phyloP scores from a whole-genome alignment of 2,329 filamentous ascomycete species.

The Tolypocladium capitatum region DNA sequence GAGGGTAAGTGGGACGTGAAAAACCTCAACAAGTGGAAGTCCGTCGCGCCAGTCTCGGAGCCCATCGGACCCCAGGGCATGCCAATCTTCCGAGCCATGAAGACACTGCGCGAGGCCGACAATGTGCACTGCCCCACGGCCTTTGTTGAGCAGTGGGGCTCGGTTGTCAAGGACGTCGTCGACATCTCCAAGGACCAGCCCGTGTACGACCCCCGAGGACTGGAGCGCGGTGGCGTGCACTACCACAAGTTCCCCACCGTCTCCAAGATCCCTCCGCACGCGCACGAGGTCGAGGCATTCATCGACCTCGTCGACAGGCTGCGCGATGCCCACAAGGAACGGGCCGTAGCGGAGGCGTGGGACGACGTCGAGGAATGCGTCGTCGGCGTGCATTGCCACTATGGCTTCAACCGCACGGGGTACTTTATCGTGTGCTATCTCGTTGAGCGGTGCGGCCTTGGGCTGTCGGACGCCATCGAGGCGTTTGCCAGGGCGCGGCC shows the following conservation, averaged over 20 bases:
- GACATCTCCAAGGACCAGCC: conserved; percentile 88
- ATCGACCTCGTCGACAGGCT: conserved; percentile 46
- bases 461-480: conserved; percentile 64
- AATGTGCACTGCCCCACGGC: conserved; percentile 62
- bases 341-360: conserved; percentile 23
- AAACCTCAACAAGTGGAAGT: conserved; percentile 84
- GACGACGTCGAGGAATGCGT: conserved; percentile 27
- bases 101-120: conserved; percentile 84
- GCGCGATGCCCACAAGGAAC: conserved; percentile 34
- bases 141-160: conserved; percentile 57
- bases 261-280: conserved; percentile 70
- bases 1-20: conserved; percentile 98
- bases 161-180: conserved; percentile 59
- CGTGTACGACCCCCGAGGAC: conserved; percentile 67
- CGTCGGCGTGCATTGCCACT: conserved; percentile 86
- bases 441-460: conserved; percentile 64
- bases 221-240: conserved; percentile 52
- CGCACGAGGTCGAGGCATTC: conserved; percentile 39
- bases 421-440: conserved; percentile 85
- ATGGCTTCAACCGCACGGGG: conserved; percentile 88
- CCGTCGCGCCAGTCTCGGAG: conserved; percentile 61
- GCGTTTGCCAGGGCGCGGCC: conserved; percentile 60
- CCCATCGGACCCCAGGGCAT: conserved; percentile 45
- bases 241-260: conserved; percentile 87
- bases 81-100: conserved; percentile 74